Evolutionary conservation across 257 asterid genomes (phyloP).

Genomic region (Solanum sejunctum): DNA sequence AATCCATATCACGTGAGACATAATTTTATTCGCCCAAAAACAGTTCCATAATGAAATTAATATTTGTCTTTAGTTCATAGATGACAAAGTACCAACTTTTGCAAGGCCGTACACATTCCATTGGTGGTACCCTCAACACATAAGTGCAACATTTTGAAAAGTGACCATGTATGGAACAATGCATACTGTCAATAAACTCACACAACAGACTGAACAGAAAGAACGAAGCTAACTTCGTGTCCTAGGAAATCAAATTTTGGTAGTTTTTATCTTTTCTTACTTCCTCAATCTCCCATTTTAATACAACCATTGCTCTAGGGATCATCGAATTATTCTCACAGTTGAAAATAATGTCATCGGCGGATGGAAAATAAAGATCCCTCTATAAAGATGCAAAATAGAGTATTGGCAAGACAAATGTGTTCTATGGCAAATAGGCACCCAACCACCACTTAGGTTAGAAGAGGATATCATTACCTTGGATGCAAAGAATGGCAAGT

Average conservation of each 20-base stretch:
- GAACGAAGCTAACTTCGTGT: neutral
- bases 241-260: neutral
- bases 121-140: neutral
- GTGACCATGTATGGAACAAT: neutral
- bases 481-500: constrained; percentile 81
- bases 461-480: constrained; percentile 25
- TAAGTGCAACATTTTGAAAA: neutral
- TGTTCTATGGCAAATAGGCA: neutral
- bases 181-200: neutral
- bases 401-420: neutral
- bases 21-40: neutral
- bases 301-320: neutral
- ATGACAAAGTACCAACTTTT: neutral
- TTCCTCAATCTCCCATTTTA: neutral
- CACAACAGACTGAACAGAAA: neutral
- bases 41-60: neutral
- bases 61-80: neutral
- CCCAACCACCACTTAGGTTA: neutral
- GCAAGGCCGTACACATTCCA: neutral
- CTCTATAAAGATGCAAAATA: neutral
- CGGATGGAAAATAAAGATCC: neutral
- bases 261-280: neutral
- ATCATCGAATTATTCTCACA: neutral
- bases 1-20: neutral
- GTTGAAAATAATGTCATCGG: neutral